phyloP scores from a whole-genome alignment of 75 land plant species.

The Cryptomeria japonica region DNA sequence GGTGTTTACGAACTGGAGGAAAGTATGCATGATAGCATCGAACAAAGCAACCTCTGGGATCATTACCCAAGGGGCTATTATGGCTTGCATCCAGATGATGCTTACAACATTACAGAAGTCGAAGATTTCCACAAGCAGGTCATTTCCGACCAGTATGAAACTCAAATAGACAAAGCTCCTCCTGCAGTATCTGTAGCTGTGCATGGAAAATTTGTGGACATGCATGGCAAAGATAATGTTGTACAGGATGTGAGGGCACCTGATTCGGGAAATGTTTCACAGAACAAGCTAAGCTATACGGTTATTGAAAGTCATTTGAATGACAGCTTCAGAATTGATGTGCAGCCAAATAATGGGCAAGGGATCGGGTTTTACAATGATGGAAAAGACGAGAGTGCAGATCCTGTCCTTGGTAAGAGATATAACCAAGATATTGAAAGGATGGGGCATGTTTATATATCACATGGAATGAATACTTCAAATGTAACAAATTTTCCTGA shows the following conservation, averaged over 20 bases:
- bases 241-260: constrained; percentile 32
- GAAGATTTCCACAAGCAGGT: constrained; percentile 8
- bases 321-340: constrained; percentile 20
- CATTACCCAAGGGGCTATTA: neutral
- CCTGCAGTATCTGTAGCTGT: constrained; percentile 30
- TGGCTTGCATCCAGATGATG: neutral
- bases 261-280: constrained; percentile 15
- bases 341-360: constrained; percentile 21
- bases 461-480: constrained; percentile 13
- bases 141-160: constrained; percentile 8
- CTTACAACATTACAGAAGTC: neutral
- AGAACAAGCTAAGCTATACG: constrained; percentile 34
- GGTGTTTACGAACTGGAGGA: neutral
- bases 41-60: neutral
- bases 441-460: constrained; percentile 20
- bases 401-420: constrained; percentile 10
- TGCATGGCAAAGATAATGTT: constrained; percentile 31
- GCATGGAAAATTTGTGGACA: constrained; percentile 36
- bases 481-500: constrained; percentile 26
- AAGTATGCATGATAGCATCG: neutral
- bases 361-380: constrained; percentile 15
- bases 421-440: constrained; percentile 29
- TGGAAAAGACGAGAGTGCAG: constrained; percentile 34
- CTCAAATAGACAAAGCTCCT: constrained; percentile 14
- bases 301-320: constrained; percentile 27